Base-by-base conservation (phyloP, 768 basidiomycete species). In the Lactarius trivialis region DNA sequence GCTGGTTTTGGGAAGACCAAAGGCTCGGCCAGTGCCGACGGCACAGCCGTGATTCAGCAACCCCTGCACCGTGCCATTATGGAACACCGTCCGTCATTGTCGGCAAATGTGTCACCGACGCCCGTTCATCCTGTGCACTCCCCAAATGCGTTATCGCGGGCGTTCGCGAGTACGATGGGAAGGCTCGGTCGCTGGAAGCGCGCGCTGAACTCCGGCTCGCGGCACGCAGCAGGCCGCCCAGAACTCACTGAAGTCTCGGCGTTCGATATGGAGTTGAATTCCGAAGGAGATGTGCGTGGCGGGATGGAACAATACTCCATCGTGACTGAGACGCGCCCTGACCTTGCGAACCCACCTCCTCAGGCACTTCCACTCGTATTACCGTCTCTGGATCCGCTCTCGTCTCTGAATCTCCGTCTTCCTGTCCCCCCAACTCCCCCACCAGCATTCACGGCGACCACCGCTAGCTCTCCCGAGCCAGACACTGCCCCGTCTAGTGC, bases 101-200 rank as follows among this genome's bases (percentile, higher is more conserved):
- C 75, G 2, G 66, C 73, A 19, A 34, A 72, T 3, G 71, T 77
- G 49, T 70, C 75, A 5, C 75, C 79, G 49, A 76, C 77, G 11
- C 71, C 81, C 7, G 73, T 79, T 7, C 74, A 84, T 14, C 81
- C 85, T 1, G 76, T 78, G 41, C 82, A 82, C 30, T 43, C 52
- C 12, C 84, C 87, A 57, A 84, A 79, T 68, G 78, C 85, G 0
- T 76, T 93, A 17, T 90, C 89, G 0, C 81, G 90, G 1, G 89
- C 82, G 12, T 82, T 94, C 52, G 85, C 89, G 57, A 88, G 85
- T 73, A 92, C 92, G 3, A 85, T 93, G 32, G 90, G 92, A 5
- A 81, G 88, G 6, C 74, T 95, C 19, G 92, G 92, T 1, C 77
- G 88, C 11, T 89, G 92, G 89, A 89, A 81, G 69, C 84, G 92